Percentiles rank a stretch among this genome's conserved stretches.
These are phyloP conservation scores for Kuraishia borneana DNA, from an alignment of 805 yeast genomes.

Conservation along the genomic window DNA sequence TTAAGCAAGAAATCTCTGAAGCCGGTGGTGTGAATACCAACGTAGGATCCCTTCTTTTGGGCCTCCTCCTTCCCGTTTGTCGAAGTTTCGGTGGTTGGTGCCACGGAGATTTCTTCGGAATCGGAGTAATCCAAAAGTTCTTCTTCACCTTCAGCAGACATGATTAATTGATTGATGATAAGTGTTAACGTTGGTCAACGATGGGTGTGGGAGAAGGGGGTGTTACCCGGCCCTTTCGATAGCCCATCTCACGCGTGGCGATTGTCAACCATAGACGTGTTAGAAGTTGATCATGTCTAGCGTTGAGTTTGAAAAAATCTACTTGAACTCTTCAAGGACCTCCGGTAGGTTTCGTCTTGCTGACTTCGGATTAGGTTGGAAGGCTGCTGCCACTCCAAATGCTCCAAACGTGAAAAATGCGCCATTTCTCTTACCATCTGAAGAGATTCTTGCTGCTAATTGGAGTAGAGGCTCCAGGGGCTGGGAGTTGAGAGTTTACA, in stretches of 20 bases:
- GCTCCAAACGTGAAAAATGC: conserved; percentile 34
- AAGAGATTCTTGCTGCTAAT: conserved; percentile 64
- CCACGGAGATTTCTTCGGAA: conserved; percentile 87
- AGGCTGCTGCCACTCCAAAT: conserved; percentile 38
- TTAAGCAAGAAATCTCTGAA: conserved; percentile 94
- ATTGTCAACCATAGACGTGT: conserved; percentile 1
- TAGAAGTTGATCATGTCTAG: conserved; percentile 15
- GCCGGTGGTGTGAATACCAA: conserved; percentile 97
- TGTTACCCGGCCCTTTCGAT: no score
- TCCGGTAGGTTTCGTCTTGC: conserved; percentile 92
- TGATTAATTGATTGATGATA: conserved; percentile 15
- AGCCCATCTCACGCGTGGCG: background rate
- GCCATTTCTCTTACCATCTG: conserved; percentile 84
- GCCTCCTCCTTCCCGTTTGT: conserved; percentile 38
- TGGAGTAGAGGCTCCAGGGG: conserved; percentile 97
- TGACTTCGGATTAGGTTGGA: conserved; percentile 98
- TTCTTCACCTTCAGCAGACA: conserved; percentile 98
- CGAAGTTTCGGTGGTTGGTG: conserved; percentile 30
- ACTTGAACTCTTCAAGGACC: conserved; percentile 72
- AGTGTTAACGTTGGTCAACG: background rate
- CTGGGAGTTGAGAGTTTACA: conserved; percentile 78
- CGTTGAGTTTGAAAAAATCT: conserved; percentile 83
- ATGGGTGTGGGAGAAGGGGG: no score
- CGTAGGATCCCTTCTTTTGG: conserved; percentile 93
- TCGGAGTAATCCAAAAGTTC: conserved; percentile 98